Evolutionary conservation across 2,329 filamentous ascomycete genomes (phyloP).

Genomic region (Volutella citrinella): DNA sequence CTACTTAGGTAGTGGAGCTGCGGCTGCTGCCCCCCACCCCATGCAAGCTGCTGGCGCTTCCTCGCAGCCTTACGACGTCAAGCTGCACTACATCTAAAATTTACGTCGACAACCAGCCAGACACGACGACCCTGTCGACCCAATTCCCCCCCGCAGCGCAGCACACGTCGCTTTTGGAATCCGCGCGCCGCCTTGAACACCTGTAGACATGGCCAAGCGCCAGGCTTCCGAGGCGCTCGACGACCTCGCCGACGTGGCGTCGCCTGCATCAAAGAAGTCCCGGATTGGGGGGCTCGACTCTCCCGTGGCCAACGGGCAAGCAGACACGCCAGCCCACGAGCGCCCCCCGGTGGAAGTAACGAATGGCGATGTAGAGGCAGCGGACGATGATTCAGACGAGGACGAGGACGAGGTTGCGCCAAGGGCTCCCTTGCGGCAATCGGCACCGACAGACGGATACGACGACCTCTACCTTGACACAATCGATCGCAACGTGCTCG

Average conservation of each 20-base stretch:
- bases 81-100: no score
- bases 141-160: no score
- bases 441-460: conserved; percentile 81
- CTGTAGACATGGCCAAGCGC: conserved; percentile 58
- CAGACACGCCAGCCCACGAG: conserved; percentile 22
- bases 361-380: conserved; percentile 20
- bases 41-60: no score
- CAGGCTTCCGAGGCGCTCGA: conserved; percentile 60
- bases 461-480: conserved; percentile 97
- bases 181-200: no score
- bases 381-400: conserved; percentile 27
- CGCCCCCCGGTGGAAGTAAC: conserved; percentile 25
- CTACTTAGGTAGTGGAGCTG: no score
- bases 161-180: no score
- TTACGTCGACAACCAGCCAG: no score
- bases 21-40: no score
- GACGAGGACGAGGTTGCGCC: conserved; percentile 39
- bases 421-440: conserved; percentile 47
- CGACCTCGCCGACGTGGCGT: conserved; percentile 50
- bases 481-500: conserved; percentile 85
- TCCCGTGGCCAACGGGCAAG: conserved; percentile 33
- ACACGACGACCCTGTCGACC: no score
- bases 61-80: no score
- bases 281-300: conserved; percentile 47
- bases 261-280: conserved; percentile 58